Evolutionary conservation across 176 grass and related monocot species (phyloP).

Genomic region (Aegilops speltoides): DNA sequence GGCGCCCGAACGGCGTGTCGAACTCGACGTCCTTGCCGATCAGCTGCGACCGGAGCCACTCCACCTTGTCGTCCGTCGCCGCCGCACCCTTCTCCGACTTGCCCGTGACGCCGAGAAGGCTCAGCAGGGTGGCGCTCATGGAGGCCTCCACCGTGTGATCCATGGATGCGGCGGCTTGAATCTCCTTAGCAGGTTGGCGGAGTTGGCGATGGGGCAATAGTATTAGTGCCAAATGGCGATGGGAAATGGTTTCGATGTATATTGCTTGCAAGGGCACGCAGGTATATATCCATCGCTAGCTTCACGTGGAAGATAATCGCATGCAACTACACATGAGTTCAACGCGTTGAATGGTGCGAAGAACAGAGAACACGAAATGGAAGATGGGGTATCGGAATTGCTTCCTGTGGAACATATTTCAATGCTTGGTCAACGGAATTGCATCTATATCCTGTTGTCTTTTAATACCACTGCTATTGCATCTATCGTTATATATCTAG

Average conservation of each 20-base stretch:
- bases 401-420: background rate
- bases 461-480: background rate
- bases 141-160: background rate
- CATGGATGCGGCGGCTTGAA: background rate
- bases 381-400: background rate
- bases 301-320: background rate
- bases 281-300: constrained; percentile 9
- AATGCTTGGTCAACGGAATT: background rate
- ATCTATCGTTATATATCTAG: background rate
- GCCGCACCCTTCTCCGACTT: background rate
- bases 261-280: background rate
- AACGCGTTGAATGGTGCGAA: background rate
- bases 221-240: background rate
- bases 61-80: constrained; percentile 35
- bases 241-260: background rate
- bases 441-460: background rate
- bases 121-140: constrained; percentile 17
- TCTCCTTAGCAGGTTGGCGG: background rate
- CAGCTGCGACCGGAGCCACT: constrained; percentile 74
- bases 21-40: constrained; percentile 58
- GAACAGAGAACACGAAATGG: background rate
- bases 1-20: constrained; percentile 68
- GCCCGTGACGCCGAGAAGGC: constrained; percentile 21
- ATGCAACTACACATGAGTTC: background rate
- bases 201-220: background rate